phyloP scores from a whole-genome alignment of 495 filamentous ascomycete genomes.

The Xylaria sp. region DNA sequence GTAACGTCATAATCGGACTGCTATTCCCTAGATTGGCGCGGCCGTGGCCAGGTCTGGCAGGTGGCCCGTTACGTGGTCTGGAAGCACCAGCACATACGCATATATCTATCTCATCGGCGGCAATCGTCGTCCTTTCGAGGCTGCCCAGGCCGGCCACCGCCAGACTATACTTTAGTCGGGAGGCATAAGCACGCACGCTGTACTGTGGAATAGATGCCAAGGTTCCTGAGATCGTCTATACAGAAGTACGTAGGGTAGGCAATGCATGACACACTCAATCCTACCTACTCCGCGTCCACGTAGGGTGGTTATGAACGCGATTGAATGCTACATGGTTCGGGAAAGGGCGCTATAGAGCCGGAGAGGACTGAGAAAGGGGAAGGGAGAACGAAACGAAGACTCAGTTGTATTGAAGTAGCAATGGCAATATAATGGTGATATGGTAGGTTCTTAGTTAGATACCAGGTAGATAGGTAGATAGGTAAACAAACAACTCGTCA shows the following conservation, averaged over 20 bases:
- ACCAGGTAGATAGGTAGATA: neutral
- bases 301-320: neutral
- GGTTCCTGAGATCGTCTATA: too few species aligned
- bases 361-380: neutral
- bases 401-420: neutral
- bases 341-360: neutral
- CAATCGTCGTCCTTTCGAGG: neutral
- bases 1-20: constrained; percentile 4
- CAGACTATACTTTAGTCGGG: neutral
- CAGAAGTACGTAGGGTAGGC: too few species aligned
- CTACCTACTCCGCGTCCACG: too few species aligned
- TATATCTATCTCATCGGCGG: neutral
- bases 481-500: neutral
- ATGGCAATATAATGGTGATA: neutral
- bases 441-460: neutral
- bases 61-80: constrained; percentile 10
- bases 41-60: neutral
- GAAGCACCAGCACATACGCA: constrained; percentile 13
- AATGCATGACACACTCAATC: too few species aligned
- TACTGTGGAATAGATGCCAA: neutral
- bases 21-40: constrained; percentile 4
- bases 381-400: neutral
- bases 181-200: neutral
- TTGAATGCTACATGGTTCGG: neutral
- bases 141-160: neutral